A percentile compares a stretch with the other conserved stretches of the same genome.
Conservation (phyloP, 192 early-diverging fungal species). For the Umbelopsis sp. region DNA sequence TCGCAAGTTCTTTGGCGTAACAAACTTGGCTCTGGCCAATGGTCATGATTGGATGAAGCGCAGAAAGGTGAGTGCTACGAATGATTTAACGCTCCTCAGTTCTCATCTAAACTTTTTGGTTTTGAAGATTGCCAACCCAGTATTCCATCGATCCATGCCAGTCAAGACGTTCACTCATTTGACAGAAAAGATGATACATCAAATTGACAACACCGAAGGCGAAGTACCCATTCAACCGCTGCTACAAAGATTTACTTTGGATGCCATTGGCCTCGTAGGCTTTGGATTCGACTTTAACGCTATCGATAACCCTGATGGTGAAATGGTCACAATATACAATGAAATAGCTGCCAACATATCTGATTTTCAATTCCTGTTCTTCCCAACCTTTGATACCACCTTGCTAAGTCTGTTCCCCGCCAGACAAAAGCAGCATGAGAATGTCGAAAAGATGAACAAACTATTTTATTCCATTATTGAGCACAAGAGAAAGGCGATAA, state of each 20-base stretch:
- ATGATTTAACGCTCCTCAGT: no score
- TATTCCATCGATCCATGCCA: conserved; percentile 37
- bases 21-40: conserved; percentile 26
- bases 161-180: conserved; percentile 27
- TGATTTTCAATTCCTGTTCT: conserved; percentile 22
- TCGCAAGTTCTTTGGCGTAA: conserved; percentile 13
- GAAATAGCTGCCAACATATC: conserved; percentile 12
- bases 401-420: conserved; percentile 24
- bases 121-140: conserved; percentile 25
- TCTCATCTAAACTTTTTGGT: no score
- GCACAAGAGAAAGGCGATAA: conserved; percentile 2
- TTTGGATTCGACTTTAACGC: conserved; percentile 41
- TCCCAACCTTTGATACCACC: conserved; percentile 29
- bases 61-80: neutral
- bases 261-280: conserved; percentile 36
- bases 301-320: conserved; percentile 10
- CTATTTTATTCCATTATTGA: conserved; percentile 30
- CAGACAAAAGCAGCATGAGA: conserved; percentile 24
- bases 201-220: neutral
- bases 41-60: conserved; percentile 9
- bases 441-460: conserved; percentile 18
- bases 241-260: conserved; percentile 30
- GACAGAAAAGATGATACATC: conserved; percentile 24
- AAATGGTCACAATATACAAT: conserved; percentile 31
- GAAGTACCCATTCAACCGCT: conserved; percentile 23